Percentiles rank a stretch among this genome's conserved stretches.
phyloP scores from a whole-genome alignment of 2,329 filamentous ascomycete genomes.

The Teratosphaeria destructans region DNA sequence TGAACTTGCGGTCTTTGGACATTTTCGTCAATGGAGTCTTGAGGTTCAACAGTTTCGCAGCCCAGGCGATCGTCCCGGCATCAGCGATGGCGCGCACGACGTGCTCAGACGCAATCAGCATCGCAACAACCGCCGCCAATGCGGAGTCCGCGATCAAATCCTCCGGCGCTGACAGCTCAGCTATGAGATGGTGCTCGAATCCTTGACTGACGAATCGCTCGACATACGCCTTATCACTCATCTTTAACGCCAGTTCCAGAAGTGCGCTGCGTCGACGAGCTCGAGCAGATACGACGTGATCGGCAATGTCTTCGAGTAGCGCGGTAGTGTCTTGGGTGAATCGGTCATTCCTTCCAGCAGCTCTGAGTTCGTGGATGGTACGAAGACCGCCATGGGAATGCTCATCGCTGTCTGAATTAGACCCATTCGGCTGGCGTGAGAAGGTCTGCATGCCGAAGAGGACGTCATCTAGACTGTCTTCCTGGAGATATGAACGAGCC shows the following conservation, averaged over 20 bases:
- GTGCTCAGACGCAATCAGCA: slow-evolving; percentile 53
- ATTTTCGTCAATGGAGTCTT: slow-evolving; percentile 49
- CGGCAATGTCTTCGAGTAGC: slow-evolving; percentile 50
- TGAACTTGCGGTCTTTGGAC: slow-evolving; percentile 54
- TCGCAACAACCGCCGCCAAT: slow-evolving; percentile 52
- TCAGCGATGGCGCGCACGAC: slow-evolving; percentile 44
- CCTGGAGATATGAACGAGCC: slow-evolving; percentile 47
- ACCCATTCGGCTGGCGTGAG: slow-evolving; percentile 1
- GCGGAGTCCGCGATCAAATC: slow-evolving; percentile 47
- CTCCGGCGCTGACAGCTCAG: slow-evolving; percentile 40
- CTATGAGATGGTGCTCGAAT: slow-evolving; percentile 58
- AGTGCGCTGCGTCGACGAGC: slow-evolving; percentile 44
- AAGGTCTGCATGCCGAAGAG: slow-evolving; percentile 6
- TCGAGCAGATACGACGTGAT: slow-evolving; percentile 30
- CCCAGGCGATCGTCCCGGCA: slow-evolving; percentile 5
- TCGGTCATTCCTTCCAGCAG: slow-evolving; percentile 46
- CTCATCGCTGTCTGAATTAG: slow-evolving; percentile 19
- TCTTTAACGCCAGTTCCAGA: slow-evolving; percentile 45
- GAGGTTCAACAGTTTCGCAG: slow-evolving; percentile 45
- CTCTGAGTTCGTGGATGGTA: slow-evolving; percentile 52
- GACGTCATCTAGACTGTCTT: slow-evolving; percentile 33
- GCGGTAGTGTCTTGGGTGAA: slow-evolving; percentile 46
- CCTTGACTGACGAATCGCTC: slow-evolving; percentile 64
- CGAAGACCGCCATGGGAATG: slow-evolving; percentile 36
- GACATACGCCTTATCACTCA: slow-evolving; percentile 51